Percentiles rank a stretch among this genome's conserved stretches.
Conservation (phyloP, 768 basidiomycete species). For the Panaeolus cyanescens region DNA sequence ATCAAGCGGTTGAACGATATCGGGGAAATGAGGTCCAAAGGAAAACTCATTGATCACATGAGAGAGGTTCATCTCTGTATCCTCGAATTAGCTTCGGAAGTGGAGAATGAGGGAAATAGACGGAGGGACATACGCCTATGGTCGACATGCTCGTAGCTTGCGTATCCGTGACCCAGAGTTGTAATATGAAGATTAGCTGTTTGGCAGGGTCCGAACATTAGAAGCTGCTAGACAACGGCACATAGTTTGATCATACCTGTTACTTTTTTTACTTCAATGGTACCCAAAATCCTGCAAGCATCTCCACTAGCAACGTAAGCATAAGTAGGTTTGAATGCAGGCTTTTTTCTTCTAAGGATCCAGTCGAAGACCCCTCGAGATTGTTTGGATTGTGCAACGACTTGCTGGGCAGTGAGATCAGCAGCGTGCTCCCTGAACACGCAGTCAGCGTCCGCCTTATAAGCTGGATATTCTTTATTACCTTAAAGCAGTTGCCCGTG, state of each 20-base stretch:
- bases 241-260: slow-evolving; percentile 54
- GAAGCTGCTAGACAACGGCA: background rate
- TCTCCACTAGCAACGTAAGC: slow-evolving; percentile 66
- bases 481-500: slow-evolving; percentile 77
- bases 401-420: slow-evolving; percentile 69
- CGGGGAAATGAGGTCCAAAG: slow-evolving; percentile 94
- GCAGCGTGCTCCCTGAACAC: slow-evolving; percentile 58
- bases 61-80: slow-evolving; percentile 90
- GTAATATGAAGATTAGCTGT: slow-evolving; percentile 92
- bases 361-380: slow-evolving; percentile 74
- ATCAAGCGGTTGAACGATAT: slow-evolving; percentile 93
- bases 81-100: background rate
- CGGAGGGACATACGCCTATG: slow-evolving; percentile 65
- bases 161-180: slow-evolving; percentile 92
- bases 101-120: background rate
- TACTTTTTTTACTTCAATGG: slow-evolving; percentile 83
- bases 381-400: slow-evolving; percentile 69
- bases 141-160: slow-evolving; percentile 83
- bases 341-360: slow-evolving; percentile 44
- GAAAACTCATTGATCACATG: slow-evolving; percentile 97
- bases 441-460: slow-evolving; percentile 8
- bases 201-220: background rate
- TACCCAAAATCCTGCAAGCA: slow-evolving; percentile 88
- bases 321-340: slow-evolving; percentile 71
- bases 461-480: slow-evolving; percentile 18